Evolutionary conservation across 1,139 yeast species (phyloP), one percentile per base, ranked within the genome.

Genomic region (Yamadazyma friedrichii): DNA sequence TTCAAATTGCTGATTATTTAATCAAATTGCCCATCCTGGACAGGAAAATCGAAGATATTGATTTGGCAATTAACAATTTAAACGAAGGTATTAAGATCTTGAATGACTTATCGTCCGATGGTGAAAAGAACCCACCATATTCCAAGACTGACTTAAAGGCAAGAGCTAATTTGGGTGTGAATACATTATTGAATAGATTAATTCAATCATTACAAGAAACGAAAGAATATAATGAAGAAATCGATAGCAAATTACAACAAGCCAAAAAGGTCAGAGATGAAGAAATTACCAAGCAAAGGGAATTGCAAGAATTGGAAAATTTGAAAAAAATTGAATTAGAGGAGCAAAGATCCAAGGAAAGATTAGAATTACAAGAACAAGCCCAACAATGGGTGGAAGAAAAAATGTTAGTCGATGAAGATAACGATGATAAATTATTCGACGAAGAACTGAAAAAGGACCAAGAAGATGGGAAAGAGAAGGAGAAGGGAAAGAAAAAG

Each of bases 1-100:
- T 85, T 63, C 96, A 89, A 60, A 71, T 88, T 46, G 97, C 97
- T 0, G 96, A 89, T 52, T 80, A 81, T 48, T 66, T 91, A 27
- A 78, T 87, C 47, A 85, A 85, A 50, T 63, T 82, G 31, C 76
- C 84, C 0, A 66, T 75, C 9, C 74, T 75, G 33, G 78, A 79
- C 50, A 78, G 97, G 54, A 74, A 76, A 1, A 63, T 81, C 34
- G 74, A 67, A 5, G 89, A 84, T 45, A 76, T 93, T 45, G 77
- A 80, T 45, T 62, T 63, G 2, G 82, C 89, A 2, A 67, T 77
- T 12, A 57, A 54, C 10, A 86, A 82, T 4, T 73, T 91, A 49
- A 75, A 78, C 27, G 73, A 72, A 25, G 96, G 94, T 11, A 78
- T 89, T 44, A 63, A 59, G 9, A 62, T 74, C 2, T 73, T 94